Conservation (phyloP, 495 filamentous ascomycete species). For the Tricharina praecox region DNA sequence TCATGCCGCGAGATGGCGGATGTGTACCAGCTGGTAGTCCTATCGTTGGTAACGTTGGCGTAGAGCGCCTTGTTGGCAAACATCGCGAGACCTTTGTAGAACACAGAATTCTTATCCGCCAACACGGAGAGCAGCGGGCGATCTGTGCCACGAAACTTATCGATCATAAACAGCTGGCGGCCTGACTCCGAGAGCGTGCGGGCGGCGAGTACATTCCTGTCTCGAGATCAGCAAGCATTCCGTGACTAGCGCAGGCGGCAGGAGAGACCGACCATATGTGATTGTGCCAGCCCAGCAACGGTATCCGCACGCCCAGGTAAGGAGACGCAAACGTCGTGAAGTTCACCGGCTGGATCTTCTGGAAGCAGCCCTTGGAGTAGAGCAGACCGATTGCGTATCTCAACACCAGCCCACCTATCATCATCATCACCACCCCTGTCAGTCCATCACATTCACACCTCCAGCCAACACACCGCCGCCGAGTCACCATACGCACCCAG, state of each 20-base stretch:
- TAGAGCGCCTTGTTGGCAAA: constrained; percentile 65
- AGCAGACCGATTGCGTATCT: constrained; percentile 78
- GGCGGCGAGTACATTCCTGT: constrained; percentile 58
- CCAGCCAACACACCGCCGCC: background rate
- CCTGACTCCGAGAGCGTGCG: constrained; percentile 63
- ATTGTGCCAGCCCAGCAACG: constrained; percentile 47
- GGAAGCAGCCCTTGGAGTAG: constrained; percentile 59
- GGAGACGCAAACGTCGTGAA: constrained; percentile 87
- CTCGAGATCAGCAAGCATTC: background rate
- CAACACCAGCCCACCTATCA: constrained; percentile 51
- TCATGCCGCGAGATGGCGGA: constrained; percentile 55
- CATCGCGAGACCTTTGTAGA: constrained; percentile 56
- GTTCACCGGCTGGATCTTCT: constrained; percentile 69
- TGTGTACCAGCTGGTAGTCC: constrained; percentile 54
- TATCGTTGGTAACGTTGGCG: constrained; percentile 72
- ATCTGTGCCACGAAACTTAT: constrained; percentile 65
- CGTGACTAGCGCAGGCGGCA: background rate
- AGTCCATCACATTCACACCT: too few species aligned
- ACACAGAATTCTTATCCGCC: constrained; percentile 70
- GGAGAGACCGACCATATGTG: constrained; percentile 36
- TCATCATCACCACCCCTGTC: too few species aligned
- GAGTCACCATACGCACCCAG: constrained; percentile 35
- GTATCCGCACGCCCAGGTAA: constrained; percentile 70
- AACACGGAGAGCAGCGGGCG: constrained; percentile 64
- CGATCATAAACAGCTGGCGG: constrained; percentile 71